Evolutionary conservation across 2,329 filamentous ascomycete species (phyloP).

Genomic region (Nemania abortiva): DNA sequence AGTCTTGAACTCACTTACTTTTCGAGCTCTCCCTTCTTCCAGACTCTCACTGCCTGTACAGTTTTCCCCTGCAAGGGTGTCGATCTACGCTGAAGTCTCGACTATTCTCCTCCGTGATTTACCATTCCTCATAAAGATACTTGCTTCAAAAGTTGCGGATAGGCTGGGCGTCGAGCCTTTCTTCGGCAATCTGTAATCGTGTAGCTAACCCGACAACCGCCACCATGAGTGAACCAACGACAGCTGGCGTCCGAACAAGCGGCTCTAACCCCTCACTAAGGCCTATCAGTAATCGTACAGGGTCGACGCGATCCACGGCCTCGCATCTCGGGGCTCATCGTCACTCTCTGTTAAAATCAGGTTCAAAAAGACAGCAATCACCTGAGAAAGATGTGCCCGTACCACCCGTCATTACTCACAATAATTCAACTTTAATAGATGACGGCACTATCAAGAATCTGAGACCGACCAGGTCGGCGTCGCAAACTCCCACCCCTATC

Average conservation of each 20-base stretch:
- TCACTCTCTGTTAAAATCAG: conserved; percentile 45
- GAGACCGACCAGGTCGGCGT: not conserved
- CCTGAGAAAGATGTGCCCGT: conserved; percentile 45
- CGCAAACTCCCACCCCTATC: not conserved
- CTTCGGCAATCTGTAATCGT: not conserved
- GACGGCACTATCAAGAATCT: not conserved
- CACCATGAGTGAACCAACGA: conserved; percentile 39
- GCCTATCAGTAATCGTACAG: conserved; percentile 40
- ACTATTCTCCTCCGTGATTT: not conserved
- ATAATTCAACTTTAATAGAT: not conserved
- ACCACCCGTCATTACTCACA: conserved; percentile 46
- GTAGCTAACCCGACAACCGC: not conserved
- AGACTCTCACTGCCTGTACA: not conserved
- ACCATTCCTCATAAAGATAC: too few species aligned
- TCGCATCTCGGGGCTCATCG: conserved; percentile 41
- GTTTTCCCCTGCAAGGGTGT: not conserved
- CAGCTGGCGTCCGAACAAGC: conserved; percentile 34
- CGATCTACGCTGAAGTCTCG: not conserved
- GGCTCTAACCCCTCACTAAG: conserved; percentile 45
- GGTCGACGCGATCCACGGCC: conserved; percentile 42
- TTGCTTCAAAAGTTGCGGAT: not conserved
- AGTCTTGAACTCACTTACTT: not conserved
- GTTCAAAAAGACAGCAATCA: conserved; percentile 31
- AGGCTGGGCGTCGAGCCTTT: not conserved
- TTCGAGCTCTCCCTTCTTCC: not conserved